A percentile compares a stretch with the other conserved stretches of the same genome.
Evolutionary conservation across 371 early-diverging fungal species (phyloP).

Genomic region (Blakeslea trispora): DNA sequence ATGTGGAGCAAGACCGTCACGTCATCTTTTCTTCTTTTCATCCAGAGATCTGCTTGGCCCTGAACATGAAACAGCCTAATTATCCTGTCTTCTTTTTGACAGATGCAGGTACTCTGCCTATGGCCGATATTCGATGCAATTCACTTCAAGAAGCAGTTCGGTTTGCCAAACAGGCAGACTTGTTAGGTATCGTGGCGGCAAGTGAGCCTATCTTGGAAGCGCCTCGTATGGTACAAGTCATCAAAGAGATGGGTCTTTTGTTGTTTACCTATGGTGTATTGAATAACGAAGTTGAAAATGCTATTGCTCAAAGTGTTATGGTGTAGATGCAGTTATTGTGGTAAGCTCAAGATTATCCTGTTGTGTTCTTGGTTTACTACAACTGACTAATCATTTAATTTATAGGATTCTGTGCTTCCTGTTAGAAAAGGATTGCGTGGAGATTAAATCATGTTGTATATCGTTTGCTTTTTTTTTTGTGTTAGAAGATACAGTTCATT

Average conservation of each 20-base stretch:
- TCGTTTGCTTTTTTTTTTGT: slow-evolving; percentile 2
- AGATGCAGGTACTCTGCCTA: slow-evolving; percentile 75
- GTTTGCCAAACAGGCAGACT: slow-evolving; percentile 74
- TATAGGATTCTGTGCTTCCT: slow-evolving; percentile 59
- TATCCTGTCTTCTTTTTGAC: slow-evolving; percentile 93
- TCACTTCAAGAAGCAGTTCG: slow-evolving; percentile 83
- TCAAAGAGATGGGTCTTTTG: slow-evolving; percentile 72
- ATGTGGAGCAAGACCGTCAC: slow-evolving; percentile 68
- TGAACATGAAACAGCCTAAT: slow-evolving; percentile 82
- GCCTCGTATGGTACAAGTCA: slow-evolving; percentile 72
- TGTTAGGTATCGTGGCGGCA: slow-evolving; percentile 85
- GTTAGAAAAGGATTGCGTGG: slow-evolving; percentile 61
- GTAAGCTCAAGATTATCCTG: slow-evolving; percentile 40
- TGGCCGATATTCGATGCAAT: slow-evolving; percentile 85
- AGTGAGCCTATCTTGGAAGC: slow-evolving; percentile 79
- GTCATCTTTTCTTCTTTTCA: slow-evolving; percentile 95
- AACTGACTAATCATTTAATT: neutral
- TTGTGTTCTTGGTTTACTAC: no score
- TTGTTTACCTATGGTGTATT: slow-evolving; percentile 88
- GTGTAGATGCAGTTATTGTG: slow-evolving; percentile 83
- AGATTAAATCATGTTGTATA: slow-evolving; percentile 4
- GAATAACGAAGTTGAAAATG: slow-evolving; percentile 80
- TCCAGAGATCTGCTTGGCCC: slow-evolving; percentile 84
- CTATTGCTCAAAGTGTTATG: slow-evolving; percentile 72
- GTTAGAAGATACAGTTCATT: neutral